Evolutionary conservation across 192 early-diverging fungal species (phyloP), one percentile per base, ranked within the genome.

Genomic region (Umbelopsis sp.): DNA sequence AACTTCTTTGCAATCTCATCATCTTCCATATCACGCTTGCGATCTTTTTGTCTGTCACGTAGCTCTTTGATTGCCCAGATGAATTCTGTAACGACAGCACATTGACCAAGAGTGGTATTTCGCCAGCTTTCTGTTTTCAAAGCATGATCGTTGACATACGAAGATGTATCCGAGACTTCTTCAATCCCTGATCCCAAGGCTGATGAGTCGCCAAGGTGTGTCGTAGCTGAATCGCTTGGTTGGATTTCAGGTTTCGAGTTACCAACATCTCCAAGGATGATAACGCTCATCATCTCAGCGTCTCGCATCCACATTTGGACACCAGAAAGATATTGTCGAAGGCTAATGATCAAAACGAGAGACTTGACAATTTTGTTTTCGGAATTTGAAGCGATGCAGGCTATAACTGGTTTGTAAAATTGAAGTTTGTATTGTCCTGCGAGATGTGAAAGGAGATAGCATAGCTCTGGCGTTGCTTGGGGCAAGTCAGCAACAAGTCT

Each of bases 301-400:
- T 88, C 87, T 38, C 77, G 73, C 85, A 88, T 86, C 66, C 82
- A 88, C 25, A 85, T 66, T 71, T 86, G 82, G 25, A 88, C 82
- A 2, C 80, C 70, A 17, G 75, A 71, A 38, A 88, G 72, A 47
- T 88, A 82, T 6, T 68, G 73, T 8, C 78, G 73, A 9, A 88
- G 51, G 26, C 76, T 82, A 0, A 81, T 71, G 0, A 88, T 74
- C 1, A 88, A 50, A 26, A 74, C 74, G 0, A 88, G 74, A 47
- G 77, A 77, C 11, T 80, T 69, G 0, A 76, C 62, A 16, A 88
- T 77, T 54, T 80, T 80, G 3, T 74, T 68, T 22, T 80, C 74
- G 1, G 81, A 76, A 29, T 84, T 77, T 0, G 85, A 85, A 4
- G 85, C 82, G 9, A 88, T 85, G 67, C 87, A 88, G 0, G 87